phyloP scores from a whole-genome alignment of 495 filamentous ascomycete genomes.

The Arthonia radiata region DNA sequence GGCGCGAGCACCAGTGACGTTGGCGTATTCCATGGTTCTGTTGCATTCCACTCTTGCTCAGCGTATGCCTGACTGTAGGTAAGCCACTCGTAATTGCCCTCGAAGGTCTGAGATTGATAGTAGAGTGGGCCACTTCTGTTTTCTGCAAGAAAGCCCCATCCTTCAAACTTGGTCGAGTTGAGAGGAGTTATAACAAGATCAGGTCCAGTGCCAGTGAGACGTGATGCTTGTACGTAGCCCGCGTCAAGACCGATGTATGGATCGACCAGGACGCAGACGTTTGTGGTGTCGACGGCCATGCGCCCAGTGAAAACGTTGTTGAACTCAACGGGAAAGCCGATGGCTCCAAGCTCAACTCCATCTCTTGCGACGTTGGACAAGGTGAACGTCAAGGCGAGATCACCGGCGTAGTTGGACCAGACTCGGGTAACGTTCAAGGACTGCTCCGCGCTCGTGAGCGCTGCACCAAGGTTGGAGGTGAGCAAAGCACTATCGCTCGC shows the following conservation, averaged over 20 bases:
- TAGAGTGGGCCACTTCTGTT: constrained; percentile 7
- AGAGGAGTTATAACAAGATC: constrained; percentile 24
- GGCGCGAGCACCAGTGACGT: constrained; percentile 17
- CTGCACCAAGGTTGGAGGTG: constrained; percentile 13
- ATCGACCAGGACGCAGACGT: constrained; percentile 9
- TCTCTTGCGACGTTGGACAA: constrained; percentile 16
- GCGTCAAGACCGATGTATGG: constrained; percentile 27
- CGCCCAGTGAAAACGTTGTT: constrained; percentile 31
- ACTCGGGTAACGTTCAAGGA: constrained; percentile 18
- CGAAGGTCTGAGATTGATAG: constrained; percentile 25
- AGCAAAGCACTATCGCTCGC: constrained; percentile 6
- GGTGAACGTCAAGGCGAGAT: constrained; percentile 21
- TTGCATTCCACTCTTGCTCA: constrained; percentile 21
- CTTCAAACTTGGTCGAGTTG: constrained; percentile 20
- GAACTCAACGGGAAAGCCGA: constrained; percentile 28
- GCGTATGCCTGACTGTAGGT: constrained; percentile 21
- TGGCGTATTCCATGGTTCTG: constrained; percentile 22
- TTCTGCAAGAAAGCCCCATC: constrained; percentile 21
- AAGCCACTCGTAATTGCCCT: constrained; percentile 29
- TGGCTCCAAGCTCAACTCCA: constrained; percentile 21
- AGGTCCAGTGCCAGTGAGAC: constrained; percentile 18
- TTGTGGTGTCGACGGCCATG: constrained; percentile 14
- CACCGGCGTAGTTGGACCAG: constrained; percentile 19
- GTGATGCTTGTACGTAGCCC: constrained; percentile 22
- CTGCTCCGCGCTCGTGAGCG: constrained; percentile 8